Evolutionary conservation across 2,329 filamentous ascomycete species (phyloP).

Genomic region (Cladobotryum protrusum): DNA sequence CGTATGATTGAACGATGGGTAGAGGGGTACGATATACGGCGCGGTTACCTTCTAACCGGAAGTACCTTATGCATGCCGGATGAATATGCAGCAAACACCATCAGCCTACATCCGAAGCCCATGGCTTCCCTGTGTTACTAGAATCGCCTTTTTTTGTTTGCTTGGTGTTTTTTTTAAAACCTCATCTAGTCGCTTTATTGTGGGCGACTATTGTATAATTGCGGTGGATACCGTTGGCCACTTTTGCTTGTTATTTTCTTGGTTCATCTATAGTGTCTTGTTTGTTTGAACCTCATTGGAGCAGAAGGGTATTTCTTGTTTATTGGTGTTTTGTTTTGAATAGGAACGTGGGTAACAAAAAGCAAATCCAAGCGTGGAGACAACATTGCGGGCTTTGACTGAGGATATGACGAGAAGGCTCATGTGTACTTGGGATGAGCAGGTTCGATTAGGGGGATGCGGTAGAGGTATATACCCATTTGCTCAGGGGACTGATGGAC

Average conservation of each 20-base stretch:
- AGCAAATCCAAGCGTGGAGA: constrained; percentile 9
- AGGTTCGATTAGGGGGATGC: constrained; percentile 2
- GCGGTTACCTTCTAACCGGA: background rate
- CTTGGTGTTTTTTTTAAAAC: constrained; percentile 8
- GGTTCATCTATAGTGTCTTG: background rate
- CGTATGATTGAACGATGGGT: constrained; percentile 16
- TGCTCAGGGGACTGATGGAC: constrained; percentile 14
- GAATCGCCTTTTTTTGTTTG: constrained; percentile 2
- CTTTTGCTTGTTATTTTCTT: background rate
- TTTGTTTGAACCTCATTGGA: background rate
- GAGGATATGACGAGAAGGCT: too few relatives aligned
- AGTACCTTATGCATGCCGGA: background rate
- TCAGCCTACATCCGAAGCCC: constrained; percentile 5
- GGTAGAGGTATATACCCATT: constrained; percentile 28
- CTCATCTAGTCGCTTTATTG: background rate
- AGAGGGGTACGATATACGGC: constrained; percentile 2
- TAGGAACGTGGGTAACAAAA: background rate
- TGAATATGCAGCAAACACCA: background rate
- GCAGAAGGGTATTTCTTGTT: background rate
- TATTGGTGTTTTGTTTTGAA: too few relatives aligned
- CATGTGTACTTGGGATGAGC: background rate
- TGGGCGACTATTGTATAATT: constrained; percentile 12
- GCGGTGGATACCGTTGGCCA: constrained; percentile 1
- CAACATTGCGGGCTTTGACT: background rate
- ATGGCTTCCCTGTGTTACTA: constrained; percentile 17